Evolutionary conservation across 306 rosid species (phyloP).

Genomic region (Quercus agrifolia): DNA sequence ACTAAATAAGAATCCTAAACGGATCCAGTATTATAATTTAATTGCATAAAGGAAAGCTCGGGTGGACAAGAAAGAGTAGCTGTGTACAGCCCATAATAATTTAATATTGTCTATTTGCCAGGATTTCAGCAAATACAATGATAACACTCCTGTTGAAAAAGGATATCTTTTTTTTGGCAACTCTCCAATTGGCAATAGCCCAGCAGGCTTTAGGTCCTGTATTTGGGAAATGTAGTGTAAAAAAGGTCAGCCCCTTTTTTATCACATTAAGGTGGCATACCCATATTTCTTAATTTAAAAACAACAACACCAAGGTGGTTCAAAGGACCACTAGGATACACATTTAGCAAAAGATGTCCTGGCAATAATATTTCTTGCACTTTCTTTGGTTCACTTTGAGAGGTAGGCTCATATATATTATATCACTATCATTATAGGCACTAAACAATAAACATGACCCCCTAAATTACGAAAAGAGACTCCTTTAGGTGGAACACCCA

Average conservation of each 20-base stretch:
- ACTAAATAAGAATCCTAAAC: too few species aligned
- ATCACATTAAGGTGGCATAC: not conserved
- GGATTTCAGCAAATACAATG: slow-evolving; percentile 28
- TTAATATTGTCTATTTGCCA: slow-evolving; percentile 11
- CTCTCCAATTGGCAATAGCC: slow-evolving; percentile 34
- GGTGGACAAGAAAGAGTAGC: slow-evolving; percentile 2
- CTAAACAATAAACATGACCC: too few species aligned
- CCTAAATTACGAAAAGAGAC: too few species aligned
- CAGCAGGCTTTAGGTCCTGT: slow-evolving; percentile 12
- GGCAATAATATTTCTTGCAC: too few species aligned
- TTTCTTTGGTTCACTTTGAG: too few species aligned
- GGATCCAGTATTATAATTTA: too few species aligned
- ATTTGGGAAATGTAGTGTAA: slow-evolving; percentile 19
- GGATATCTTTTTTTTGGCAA: slow-evolving; percentile 31
- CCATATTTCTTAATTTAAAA: not conserved
- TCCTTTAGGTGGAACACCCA: too few species aligned
- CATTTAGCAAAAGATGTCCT: slow-evolving; percentile 4
- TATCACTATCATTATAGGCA: too few species aligned
- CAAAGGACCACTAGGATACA: slow-evolving; percentile 7
- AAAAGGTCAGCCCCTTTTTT: not conserved
- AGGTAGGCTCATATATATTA: too few species aligned
- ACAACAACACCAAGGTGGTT: not conserved
- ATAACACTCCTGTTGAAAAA: slow-evolving; percentile 13
- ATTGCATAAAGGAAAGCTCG: not conserved
- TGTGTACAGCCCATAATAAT: not conserved